Conservation (phyloP, 129 eudicot genomes). For the Flaveria brownii region DNA sequence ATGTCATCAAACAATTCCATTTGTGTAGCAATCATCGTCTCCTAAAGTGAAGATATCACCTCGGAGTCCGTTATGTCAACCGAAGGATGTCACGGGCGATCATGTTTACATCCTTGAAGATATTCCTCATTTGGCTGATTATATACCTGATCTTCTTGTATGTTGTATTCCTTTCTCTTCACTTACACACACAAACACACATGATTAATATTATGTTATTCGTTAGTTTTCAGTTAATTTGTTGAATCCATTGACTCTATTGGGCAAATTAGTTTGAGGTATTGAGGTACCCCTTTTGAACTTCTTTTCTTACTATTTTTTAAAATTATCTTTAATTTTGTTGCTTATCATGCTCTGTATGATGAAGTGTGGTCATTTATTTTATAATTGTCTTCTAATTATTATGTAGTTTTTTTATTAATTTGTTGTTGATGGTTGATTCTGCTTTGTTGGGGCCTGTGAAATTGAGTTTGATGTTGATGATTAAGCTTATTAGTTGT, state of each 20-base stretch:
- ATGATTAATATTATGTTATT: not conserved
- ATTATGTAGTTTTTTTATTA: not conserved
- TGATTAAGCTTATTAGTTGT: not conserved
- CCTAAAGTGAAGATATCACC: constrained; percentile 14
- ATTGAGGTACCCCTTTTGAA: not conserved
- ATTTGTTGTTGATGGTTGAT: not conserved
- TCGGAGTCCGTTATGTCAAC: constrained; percentile 24
- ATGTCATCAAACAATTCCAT: too few species aligned
- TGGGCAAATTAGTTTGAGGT: not conserved
- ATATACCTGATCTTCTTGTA: constrained; percentile 69
- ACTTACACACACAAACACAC: not conserved
- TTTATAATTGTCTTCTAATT: not conserved
- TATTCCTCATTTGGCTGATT: constrained; percentile 87
- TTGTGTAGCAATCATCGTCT: too few species aligned
- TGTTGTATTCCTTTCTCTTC: not conserved
- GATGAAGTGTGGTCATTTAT: constrained; percentile 1
- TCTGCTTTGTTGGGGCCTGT: not conserved
- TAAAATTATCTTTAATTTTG: not conserved
- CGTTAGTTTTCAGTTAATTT: not conserved
- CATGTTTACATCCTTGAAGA: constrained; percentile 74
- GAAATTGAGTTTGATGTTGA: constrained; percentile 13
- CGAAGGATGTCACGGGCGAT: constrained; percentile 50
- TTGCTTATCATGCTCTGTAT: not conserved
- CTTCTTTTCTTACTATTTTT: not conserved
- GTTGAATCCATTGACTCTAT: not conserved